These are phyloP conservation scores for Akanthomyces muscarius DNA, from an alignment of 2,329 filamentous ascomycete genomes.

Conservation along the genomic window DNA sequence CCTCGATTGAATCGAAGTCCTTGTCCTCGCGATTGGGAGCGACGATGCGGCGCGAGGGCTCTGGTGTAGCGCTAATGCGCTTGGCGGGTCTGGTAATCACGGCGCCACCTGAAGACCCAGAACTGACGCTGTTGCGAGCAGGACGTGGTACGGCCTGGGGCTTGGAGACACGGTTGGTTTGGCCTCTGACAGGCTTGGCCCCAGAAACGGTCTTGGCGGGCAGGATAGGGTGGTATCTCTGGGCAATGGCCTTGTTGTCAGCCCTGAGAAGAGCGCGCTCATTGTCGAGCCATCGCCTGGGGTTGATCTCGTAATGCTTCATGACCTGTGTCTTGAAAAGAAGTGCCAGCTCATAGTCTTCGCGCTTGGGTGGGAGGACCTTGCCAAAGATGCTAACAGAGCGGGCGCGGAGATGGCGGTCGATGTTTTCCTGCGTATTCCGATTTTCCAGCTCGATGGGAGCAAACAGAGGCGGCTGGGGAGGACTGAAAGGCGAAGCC, in stretches of 20 bases:
- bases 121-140: slow-evolving; percentile 30
- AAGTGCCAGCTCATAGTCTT: slow-evolving; percentile 52
- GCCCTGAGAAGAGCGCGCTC: slow-evolving; percentile 48
- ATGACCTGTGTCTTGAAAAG: slow-evolving; percentile 51
- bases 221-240: slow-evolving; percentile 38
- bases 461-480: slow-evolving; percentile 49
- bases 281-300: slow-evolving; percentile 43
- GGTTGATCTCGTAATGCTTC: slow-evolving; percentile 40
- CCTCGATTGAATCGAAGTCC: slow-evolving; percentile 66
- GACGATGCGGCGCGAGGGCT: slow-evolving; percentile 47
- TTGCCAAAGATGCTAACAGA: slow-evolving; percentile 39
- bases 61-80: slow-evolving; percentile 44
- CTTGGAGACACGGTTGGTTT: slow-evolving; percentile 35
- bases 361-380: slow-evolving; percentile 44
- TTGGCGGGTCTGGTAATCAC: slow-evolving; percentile 27
- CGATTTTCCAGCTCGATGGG: slow-evolving; percentile 34
- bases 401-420: slow-evolving; percentile 46
- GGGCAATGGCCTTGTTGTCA: slow-evolving; percentile 41
- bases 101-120: slow-evolving; percentile 27
- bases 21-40: slow-evolving; percentile 75
- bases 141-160: slow-evolving; percentile 32
- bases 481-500: slow-evolving; percentile 33
- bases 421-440: slow-evolving; percentile 44
- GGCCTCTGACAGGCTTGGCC: slow-evolving; percentile 27
- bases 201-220: slow-evolving; percentile 37